Evolutionary conservation across 768 basidiomycete species (phyloP).

Genomic region (Lanmaoa pseudosensibilis): DNA sequence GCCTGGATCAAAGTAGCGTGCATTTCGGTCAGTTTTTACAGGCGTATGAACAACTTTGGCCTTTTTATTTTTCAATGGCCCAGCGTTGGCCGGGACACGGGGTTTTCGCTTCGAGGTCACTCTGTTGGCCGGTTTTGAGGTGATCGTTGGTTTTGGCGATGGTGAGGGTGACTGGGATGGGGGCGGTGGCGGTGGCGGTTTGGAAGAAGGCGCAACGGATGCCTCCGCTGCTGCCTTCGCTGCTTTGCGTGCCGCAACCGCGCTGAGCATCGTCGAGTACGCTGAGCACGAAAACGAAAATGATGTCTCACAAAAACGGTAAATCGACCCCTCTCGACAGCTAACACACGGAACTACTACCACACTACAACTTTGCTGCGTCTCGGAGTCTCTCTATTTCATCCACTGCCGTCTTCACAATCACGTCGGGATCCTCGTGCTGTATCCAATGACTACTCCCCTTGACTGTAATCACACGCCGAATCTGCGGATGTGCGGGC

Average conservation of each 20-base stretch:
- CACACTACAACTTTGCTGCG: not conserved
- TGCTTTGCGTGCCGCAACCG: slow-evolving; percentile 70
- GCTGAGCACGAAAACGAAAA: not conserved
- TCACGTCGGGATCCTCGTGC: slow-evolving; percentile 5
- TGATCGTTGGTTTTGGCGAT: slow-evolving; percentile 5
- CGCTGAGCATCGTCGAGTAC: slow-evolving; percentile 56
- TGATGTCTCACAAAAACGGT: slow-evolving; percentile 1
- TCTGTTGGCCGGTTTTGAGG: slow-evolving; percentile 14
- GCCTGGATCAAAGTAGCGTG: slow-evolving; percentile 36
- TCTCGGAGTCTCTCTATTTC: slow-evolving; percentile 11
- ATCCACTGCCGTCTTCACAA: slow-evolving; percentile 4
- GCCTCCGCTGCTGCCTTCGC: slow-evolving; percentile 38
- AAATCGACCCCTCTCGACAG: not conserved
- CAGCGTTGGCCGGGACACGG: slow-evolving; percentile 24
- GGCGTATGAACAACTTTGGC: slow-evolving; percentile 29
- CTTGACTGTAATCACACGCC: not conserved
- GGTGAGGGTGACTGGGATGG: slow-evolving; percentile 8
- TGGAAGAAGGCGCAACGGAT: slow-evolving; percentile 14
- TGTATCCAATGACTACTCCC: slow-evolving; percentile 20
- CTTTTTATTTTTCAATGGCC: slow-evolving; percentile 30
- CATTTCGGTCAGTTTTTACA: slow-evolving; percentile 18
- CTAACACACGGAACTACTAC: not conserved
- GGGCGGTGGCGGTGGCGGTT: slow-evolving; percentile 8
- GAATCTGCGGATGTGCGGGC: slow-evolving; percentile 5
- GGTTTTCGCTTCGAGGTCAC: slow-evolving; percentile 48